Base-by-base conservation (phyloP, 2,329 filamentous ascomycete species). In the Lizonia empirigonia region DNA sequence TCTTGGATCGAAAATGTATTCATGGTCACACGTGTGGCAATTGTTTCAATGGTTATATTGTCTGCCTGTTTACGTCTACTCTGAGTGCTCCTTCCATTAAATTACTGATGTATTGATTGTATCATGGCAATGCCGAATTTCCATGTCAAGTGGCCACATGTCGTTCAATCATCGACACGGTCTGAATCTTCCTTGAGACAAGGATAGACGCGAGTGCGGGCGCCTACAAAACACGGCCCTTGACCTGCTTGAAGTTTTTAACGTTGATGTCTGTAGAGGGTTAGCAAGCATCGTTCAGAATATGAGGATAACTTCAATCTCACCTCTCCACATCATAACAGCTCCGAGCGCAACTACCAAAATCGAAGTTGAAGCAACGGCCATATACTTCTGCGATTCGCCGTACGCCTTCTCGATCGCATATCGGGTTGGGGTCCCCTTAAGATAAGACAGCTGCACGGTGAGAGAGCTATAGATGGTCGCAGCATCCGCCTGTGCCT, bases 401-500 rank as follows among this genome's bases (percentile, higher is more conserved):
- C 55, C 59, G 38, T 74, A 74, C 1, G 69, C 63, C 22, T 53
- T 37, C 32, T 68, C 58, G 50, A 74, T 73, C 2, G 68, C 72
- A 2, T 71, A 58, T 2, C 85, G 68, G 12, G 75, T 78, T 0
- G 76, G 71, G 1, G 70, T 78, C 1, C 82, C 83, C 18, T 75
- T 59, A 0, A 73, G 69, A 59, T 84, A 86, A 5, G 67, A 69
- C 4, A 84, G 66, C 57, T 88, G 86, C 5, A 72, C 75, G 1
- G 73, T 73, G 16, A 86, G 62, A 59, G 77, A 76, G 24, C 77
- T 76, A 54, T 83, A 83, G 36, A 87, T 75, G 4, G 39, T 53
- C 24, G 50, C 32, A 27, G 55, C 34, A 18, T 71, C 76, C 34
- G 63, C 63, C 62, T 76, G 71, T 18, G 58, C 63, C 1, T 70